These are phyloP conservation scores for Craspedostauros australis DNA, from an alignment of 108 stramenopile species.

Conservation along the genomic window DNA sequence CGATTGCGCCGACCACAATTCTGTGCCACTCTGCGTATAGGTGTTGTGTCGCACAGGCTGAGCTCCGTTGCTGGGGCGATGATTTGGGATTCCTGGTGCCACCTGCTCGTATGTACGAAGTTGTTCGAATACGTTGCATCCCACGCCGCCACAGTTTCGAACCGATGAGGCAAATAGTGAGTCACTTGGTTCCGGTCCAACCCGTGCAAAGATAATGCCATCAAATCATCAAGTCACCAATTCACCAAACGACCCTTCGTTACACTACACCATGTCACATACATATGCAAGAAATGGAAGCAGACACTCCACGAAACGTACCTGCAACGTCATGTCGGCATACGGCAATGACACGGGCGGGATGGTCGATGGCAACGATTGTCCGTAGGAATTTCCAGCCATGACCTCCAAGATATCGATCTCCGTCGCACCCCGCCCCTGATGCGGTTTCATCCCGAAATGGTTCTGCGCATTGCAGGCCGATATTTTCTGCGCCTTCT, in stretches of 20 bases:
- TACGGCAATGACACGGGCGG: slow-evolving; percentile 77
- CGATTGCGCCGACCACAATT: slow-evolving; percentile 44
- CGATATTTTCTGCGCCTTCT: slow-evolving; percentile 82
- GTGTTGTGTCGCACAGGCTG: slow-evolving; percentile 52
- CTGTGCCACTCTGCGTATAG: slow-evolving; percentile 40
- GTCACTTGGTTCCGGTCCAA: too few relatives aligned
- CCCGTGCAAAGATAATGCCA: neutral
- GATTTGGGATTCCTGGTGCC: slow-evolving; percentile 79
- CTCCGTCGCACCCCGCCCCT: slow-evolving; percentile 94
- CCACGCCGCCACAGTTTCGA: too few relatives aligned
- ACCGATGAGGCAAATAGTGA: too few relatives aligned
- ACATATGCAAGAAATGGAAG: too few relatives aligned
- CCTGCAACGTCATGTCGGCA: slow-evolving; percentile 86
- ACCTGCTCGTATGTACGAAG: too few relatives aligned
- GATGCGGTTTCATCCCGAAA: slow-evolving; percentile 79
- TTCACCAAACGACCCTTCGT: neutral
- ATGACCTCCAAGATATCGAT: slow-evolving; percentile 96
- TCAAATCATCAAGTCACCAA: neutral
- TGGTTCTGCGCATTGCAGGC: slow-evolving; percentile 89
- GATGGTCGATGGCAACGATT: slow-evolving; percentile 49
- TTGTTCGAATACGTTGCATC: too few relatives aligned
- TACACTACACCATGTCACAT: too few relatives aligned
- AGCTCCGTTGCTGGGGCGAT: slow-evolving; percentile 79
- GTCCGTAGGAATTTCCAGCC: slow-evolving; percentile 72
- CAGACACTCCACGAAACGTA: too few relatives aligned